A percentile compares a stretch with the other conserved stretches of the same genome.
phyloP scores from a whole-genome alignment of 2,329 filamentous ascomycete genomes.

The Pyrenochaeta sp. region DNA sequence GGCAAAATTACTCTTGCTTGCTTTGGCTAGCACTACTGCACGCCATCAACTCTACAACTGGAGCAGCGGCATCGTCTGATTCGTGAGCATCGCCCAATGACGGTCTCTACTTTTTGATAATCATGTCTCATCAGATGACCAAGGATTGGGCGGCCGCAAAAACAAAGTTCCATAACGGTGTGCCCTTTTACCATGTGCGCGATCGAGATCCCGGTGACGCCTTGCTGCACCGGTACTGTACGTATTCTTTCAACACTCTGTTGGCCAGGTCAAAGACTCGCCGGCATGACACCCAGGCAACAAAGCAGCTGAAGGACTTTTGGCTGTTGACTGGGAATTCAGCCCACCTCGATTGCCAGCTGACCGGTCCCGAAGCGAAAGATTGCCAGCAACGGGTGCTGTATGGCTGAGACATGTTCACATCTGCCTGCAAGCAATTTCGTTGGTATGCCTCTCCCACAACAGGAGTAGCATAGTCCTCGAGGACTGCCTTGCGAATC shows the following conservation, averaged over 20 bases:
- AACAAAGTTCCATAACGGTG: conserved; percentile 30
- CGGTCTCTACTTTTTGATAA: conserved; percentile 26
- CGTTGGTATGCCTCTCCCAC: conserved; percentile 14
- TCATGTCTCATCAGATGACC: conserved; percentile 32
- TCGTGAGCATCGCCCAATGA: conserved; percentile 9
- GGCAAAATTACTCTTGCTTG: conserved; percentile 19
- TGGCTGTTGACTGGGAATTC: conserved; percentile 22
- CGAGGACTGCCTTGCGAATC: conserved; percentile 7
- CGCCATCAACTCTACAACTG: conserved; percentile 14
- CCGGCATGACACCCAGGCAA: conserved; percentile 2
- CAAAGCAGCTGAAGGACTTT: conserved; percentile 15
- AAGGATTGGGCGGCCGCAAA: conserved; percentile 31
- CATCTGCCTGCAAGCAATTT: conserved; percentile 23
- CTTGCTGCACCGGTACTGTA: conserved; percentile 15
- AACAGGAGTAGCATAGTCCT: conserved; percentile 12
- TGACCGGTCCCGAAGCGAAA: conserved; percentile 23
- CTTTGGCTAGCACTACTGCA: conserved; percentile 12
- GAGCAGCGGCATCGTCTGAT: conserved; percentile 20
- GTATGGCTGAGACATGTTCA: conserved; percentile 28
- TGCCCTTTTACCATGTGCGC: conserved; percentile 9
- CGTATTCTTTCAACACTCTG: conserved; percentile 6
- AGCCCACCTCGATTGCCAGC: conserved; percentile 23
- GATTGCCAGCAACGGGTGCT: conserved; percentile 8
- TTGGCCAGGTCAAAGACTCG: conserved; percentile 1
- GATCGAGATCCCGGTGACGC: conserved; percentile 34